These are phyloP conservation scores for Volutella citrinella DNA, from an alignment of 2,329 filamentous ascomycete genomes.

Conservation along the genomic window DNA sequence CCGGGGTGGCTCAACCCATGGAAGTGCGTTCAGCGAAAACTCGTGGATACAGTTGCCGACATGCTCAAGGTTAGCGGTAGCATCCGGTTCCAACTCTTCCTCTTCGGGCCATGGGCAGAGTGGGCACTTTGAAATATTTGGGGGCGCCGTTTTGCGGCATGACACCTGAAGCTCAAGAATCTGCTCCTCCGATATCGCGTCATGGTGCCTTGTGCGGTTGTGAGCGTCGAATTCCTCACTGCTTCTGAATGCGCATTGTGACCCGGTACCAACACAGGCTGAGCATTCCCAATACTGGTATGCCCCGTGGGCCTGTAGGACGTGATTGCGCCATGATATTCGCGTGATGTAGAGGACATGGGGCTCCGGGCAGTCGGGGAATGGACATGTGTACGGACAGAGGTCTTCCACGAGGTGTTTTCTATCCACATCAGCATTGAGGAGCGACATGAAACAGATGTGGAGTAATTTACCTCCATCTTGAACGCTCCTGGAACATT, in stretches of 20 bases:
- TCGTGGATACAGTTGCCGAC: conserved; percentile 7
- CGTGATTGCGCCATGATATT: conserved; percentile 1
- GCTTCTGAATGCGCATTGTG: background rate
- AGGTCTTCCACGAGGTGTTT: conserved; percentile 6
- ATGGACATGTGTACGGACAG: conserved; percentile 6
- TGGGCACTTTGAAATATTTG: conserved; percentile 5
- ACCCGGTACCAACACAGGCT: conserved; percentile 1
- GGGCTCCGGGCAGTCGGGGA: background rate
- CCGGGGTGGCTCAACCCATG: background rate
- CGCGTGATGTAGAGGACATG: conserved; percentile 3
- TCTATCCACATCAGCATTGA: background rate
- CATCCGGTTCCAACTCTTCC: conserved; percentile 4
- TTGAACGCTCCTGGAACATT: conserved; percentile 5
- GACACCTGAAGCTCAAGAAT: background rate
- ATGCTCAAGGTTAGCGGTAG: conserved; percentile 4
- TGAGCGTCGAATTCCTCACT: conserved; percentile 1
- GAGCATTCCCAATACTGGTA: conserved; percentile 6
- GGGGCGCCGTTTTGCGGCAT: conserved; percentile 2
- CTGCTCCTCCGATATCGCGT: conserved; percentile 4
- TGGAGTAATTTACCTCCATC: conserved; percentile 7
- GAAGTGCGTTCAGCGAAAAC: conserved; percentile 5
- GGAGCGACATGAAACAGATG: background rate
- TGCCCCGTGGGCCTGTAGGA: background rate
- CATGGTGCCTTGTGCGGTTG: conserved; percentile 1
- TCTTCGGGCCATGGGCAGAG: conserved; percentile 5